Conservation (phyloP, 2,329 filamentous ascomycete species). For the Colletotrichum phormii region DNA sequence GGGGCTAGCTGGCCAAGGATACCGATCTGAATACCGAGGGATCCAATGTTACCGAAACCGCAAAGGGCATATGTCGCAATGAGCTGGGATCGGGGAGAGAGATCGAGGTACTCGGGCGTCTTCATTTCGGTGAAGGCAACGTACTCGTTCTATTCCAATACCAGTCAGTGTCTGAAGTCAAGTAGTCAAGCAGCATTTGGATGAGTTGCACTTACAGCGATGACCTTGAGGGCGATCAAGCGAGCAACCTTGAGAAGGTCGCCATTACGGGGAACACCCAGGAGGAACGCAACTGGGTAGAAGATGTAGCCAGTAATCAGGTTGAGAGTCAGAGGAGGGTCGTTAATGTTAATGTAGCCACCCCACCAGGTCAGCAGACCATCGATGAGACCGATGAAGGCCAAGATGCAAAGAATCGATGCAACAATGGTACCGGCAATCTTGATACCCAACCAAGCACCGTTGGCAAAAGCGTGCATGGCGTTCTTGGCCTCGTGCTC, state of each 20-base stretch:
- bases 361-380: constrained; percentile 88
- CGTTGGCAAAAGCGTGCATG: constrained; percentile 86
- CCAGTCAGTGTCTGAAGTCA: constrained; percentile 41
- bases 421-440: constrained; percentile 86
- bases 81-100: constrained; percentile 78
- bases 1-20: constrained; percentile 86
- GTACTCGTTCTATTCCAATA: constrained; percentile 74
- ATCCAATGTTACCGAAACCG: constrained; percentile 87
- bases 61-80: constrained; percentile 91
- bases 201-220: constrained; percentile 64
- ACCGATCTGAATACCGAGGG: constrained; percentile 89
- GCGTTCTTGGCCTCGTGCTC: constrained; percentile 82
- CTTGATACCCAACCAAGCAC: constrained; percentile 87
- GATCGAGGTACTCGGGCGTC: constrained; percentile 61
- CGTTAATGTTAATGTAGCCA: constrained; percentile 78
- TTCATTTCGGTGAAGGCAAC: constrained; percentile 74
- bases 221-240: constrained; percentile 86
- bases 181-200: background rate
- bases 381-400: constrained; percentile 79
- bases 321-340: constrained; percentile 78
- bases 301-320: constrained; percentile 82
- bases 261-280: constrained; percentile 77
- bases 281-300: constrained; percentile 83
- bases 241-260: constrained; percentile 79
- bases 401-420: constrained; percentile 86